Conservation (phyloP, 345 rosid genomes). For the Fremontodendron californicum region DNA sequence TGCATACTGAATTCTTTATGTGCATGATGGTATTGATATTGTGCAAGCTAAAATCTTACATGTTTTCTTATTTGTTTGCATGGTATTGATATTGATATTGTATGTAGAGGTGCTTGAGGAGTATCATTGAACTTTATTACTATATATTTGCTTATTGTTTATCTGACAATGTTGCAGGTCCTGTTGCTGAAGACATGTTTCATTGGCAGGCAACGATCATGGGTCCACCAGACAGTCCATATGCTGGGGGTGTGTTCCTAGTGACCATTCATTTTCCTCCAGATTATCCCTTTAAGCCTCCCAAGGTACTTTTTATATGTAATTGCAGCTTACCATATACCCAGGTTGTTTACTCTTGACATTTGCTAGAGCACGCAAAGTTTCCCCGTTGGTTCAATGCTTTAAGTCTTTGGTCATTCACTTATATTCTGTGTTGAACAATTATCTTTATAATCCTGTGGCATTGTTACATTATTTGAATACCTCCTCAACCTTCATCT, state of each 20-base stretch:
- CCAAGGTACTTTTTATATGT: slow-evolving; percentile 39
- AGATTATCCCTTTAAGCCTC: slow-evolving; percentile 81
- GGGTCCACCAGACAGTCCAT: slow-evolving; percentile 86
- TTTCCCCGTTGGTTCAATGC: not conserved
- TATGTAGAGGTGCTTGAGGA: not conserved
- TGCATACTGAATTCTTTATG: not conserved
- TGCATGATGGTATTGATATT: not conserved
- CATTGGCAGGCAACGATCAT: slow-evolving; percentile 85
- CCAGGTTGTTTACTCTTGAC: not conserved
- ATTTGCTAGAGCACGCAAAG: not conserved
- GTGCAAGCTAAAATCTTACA: not conserved
- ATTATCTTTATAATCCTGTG: not conserved
- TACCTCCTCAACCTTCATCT: not conserved
- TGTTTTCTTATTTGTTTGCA: not conserved
- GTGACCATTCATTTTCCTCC: slow-evolving; percentile 77
- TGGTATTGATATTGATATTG: too few relatives aligned
- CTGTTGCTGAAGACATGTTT: slow-evolving; percentile 84
- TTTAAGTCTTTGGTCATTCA: not conserved
- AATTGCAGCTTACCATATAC: not conserved
- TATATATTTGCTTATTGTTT: not conserved
- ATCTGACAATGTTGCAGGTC: slow-evolving; percentile 36
- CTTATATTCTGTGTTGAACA: not conserved
- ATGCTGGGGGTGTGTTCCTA: slow-evolving; percentile 72
- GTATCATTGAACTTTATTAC: not conserved
- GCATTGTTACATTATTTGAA: not conserved